Base-by-base conservation (phyloP, 2,329 filamentous ascomycete species). In the Claviceps capensis region DNA sequence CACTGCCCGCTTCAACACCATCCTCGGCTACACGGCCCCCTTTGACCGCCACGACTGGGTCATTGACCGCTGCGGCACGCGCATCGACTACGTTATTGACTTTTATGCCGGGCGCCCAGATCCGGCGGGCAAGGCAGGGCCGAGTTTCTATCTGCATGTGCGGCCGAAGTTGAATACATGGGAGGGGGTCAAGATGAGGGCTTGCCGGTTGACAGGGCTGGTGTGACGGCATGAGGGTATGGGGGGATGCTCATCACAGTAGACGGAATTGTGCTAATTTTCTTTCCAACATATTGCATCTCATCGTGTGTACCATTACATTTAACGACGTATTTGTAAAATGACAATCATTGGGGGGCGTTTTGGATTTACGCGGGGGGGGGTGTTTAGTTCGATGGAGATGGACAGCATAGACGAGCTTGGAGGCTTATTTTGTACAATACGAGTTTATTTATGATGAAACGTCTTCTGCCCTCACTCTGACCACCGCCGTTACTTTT, bases 41-140 rank as follows among this genome's bases (percentile, higher is more conserved):
- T 98, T 98, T 67, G 93, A 98, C 69, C 77, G 93, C 30, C 93
- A 98, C 67, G 93, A 98, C 67, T 98, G 93, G 93, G 82, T 96
- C 23, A 84, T 98, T 38, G 90, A 98, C 69, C 77, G 93, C 49
- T 97, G 93, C 64, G 91, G 86, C 34, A 84, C 75, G 19, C 81
- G 80, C 62, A 72, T 98, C 48, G 93, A 97, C 61, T 98, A 98
- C 65, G 85, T 98, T 41, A 98, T 98, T 67, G 93, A 98, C 69
- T 98, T 98, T 62, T 98, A 98, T 65, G 82, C 88, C 5, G 93
- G 93, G 0, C 72, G 77, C 5, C 68, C 70, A 19, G 63, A 62
- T 26, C 63, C 61, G 26, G 62, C 64, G 34, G 63, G 62, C 26
- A 64, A 64, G 41, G 64, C 67, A 2, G 68, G 64, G 0, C 69